Evolutionary conservation across 2,329 filamentous ascomycete genomes (phyloP), one percentile per base, ranked within the genome.

Genomic region (Monosporascus sp.): DNA sequence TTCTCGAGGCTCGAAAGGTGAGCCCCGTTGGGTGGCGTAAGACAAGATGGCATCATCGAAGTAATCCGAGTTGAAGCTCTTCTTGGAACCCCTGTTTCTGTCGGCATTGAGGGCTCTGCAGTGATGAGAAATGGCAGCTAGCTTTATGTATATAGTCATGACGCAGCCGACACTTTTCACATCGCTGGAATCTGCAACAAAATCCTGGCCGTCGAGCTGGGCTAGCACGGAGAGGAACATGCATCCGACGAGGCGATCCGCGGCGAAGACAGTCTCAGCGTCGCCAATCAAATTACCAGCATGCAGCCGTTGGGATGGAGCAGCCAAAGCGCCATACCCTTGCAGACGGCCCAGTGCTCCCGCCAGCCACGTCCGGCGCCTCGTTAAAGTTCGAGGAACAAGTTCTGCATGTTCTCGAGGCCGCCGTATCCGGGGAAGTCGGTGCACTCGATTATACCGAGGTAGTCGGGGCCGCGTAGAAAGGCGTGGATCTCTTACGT

Each of bases 381-480:
- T 73, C 69, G 3, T 62, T 58, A 43, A 72, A 74, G 48, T 75
- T 75, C 68, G 6, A 74, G 59, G 1, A 77, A 44, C 6, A 68
- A 53, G 49, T 77, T 78, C 58, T 78, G 65, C 5, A 76, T 24
- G 0, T 74, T 57, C 61, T 79, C 74, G 0, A 77, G 43, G 7
- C 63, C 49, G 1, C 75, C 75, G 45, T 74, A 76, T 3, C 53
- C 62, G 5, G 49, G 58, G 47, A 71, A 71, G 54, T 77, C 71
- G 49, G 76, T 77, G 59, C 67, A 75, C 2, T 69, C 69, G 58
- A 75, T 64, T 70, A 78, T 72, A 6, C 18, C 18, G 43, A 77
- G 76, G 38, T 54, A 55, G 47, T 77, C 73, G 2, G 70, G 72
- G 48, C 63, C 57, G 9, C 67, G 66, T 11, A 68, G 48, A 31